Percentiles rank a stretch among this genome's conserved stretches.
Conservation (phyloP, 108 stramenopile genomes). For the Conticribra guillardii region DNA sequence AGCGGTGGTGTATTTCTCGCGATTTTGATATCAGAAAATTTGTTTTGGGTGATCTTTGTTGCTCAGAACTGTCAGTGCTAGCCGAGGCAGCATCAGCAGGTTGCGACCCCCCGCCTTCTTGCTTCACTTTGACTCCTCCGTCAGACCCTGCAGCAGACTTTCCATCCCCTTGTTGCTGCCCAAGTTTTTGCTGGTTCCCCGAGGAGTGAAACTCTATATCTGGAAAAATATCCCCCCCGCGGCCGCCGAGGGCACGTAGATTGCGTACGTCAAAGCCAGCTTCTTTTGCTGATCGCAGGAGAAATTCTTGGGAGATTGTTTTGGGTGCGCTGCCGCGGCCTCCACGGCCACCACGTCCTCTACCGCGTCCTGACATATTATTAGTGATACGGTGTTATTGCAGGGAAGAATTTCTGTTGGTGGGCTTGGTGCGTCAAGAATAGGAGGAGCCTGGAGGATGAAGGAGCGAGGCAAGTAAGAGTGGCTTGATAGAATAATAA, state of each 20-base stretch:
- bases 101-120: conserved; percentile 8
- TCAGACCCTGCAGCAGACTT: neutral
- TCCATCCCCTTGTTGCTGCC: neutral
- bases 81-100: neutral
- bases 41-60: conserved; percentile 43
- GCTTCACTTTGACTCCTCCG: neutral
- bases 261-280: conserved; percentile 69
- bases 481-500: too few species aligned
- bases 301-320: conserved; percentile 60
- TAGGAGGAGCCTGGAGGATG: too few species aligned
- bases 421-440: too few species aligned
- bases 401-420: too few species aligned
- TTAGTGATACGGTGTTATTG: too few species aligned
- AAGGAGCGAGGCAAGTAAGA: too few species aligned
- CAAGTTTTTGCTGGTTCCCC: conserved; percentile 27
- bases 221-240: conserved; percentile 54
- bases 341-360: conserved; percentile 65
- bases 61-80: neutral
- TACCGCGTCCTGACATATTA: conserved; percentile 43
- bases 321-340: conserved; percentile 45
- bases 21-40: conserved; percentile 67
- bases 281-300: conserved; percentile 73
- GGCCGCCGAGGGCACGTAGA: conserved; percentile 53
- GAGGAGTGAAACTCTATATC: conserved; percentile 65
- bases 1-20: conserved; percentile 67